Evolutionary conservation across 106 monocot species (phyloP).

Genomic region (Allium cepa): DNA sequence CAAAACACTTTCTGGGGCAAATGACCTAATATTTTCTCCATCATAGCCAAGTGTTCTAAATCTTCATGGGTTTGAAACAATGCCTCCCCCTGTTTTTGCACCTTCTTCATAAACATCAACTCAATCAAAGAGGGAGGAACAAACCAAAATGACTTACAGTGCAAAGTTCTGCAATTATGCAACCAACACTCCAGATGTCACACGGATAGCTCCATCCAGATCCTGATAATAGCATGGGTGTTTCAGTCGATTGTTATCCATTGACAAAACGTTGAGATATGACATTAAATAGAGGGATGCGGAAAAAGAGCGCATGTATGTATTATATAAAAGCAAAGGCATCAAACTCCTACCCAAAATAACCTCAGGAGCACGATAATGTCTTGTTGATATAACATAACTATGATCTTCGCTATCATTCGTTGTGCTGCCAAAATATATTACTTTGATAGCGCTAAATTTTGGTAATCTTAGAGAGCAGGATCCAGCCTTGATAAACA

Average conservation of each 20-base stretch:
- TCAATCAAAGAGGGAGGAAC: not conserved
- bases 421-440: constrained; percentile 72
- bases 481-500: constrained; percentile 7
- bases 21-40: constrained; percentile 78
- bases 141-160: constrained; percentile 35
- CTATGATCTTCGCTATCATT: constrained; percentile 24
- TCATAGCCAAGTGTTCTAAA: constrained; percentile 86
- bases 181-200: constrained; percentile 77
- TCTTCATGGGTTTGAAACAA: constrained; percentile 92
- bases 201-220: constrained; percentile 66
- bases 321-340: too few species aligned
- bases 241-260: constrained; percentile 45
- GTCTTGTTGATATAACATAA: constrained; percentile 42
- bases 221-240: constrained; percentile 51
- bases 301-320: too few species aligned
- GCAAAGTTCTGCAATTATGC: constrained; percentile 69
- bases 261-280: constrained; percentile 7
- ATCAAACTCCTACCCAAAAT: constrained; percentile 33
- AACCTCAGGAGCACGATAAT: constrained; percentile 53
- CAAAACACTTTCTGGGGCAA: constrained; percentile 61
- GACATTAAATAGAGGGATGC: not conserved
- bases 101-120: not conserved
- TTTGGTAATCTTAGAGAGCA: constrained; percentile 37
- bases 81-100: constrained; percentile 51
- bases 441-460: constrained; percentile 64